Percentiles rank a stretch among this genome's conserved stretches.
Evolutionary conservation across 805 yeast genomes (phyloP).

Genomic region (Myxozyma vanderwaltii): DNA sequence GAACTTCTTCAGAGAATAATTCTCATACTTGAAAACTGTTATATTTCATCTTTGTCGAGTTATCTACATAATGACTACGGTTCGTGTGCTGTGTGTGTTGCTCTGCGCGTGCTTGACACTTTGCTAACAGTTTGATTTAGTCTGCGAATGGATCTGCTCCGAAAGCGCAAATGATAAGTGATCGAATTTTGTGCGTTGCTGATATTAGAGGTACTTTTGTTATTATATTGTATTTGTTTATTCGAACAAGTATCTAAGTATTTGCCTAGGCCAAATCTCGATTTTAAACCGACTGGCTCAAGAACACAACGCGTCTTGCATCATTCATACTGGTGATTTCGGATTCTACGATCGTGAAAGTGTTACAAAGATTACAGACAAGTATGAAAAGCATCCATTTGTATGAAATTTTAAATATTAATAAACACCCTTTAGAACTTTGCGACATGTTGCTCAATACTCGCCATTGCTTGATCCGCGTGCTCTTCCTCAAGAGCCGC

Average conservation of each 20-base stretch:
- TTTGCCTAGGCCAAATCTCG: constrained; percentile 47
- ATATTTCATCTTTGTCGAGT: no score
- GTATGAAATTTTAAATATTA: neutral
- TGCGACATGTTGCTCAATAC: constrained; percentile 66
- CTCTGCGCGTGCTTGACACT: no score
- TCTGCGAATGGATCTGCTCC: constrained; percentile 25
- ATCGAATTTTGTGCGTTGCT: constrained; percentile 31
- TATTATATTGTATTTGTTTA: neutral
- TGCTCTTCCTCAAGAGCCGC: constrained; percentile 54
- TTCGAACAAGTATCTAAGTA: neutral
- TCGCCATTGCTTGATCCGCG: constrained; percentile 58
- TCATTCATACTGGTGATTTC: constrained; percentile 76
- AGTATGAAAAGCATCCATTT: constrained; percentile 47
- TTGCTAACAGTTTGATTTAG: no score
- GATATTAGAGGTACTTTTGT: constrained; percentile 25
- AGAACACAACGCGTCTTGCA: constrained; percentile 51
- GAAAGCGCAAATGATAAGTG: constrained; percentile 12
- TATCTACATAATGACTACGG: constrained; percentile 5
- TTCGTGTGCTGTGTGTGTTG: neutral
- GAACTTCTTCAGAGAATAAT: no score
- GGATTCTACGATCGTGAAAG: constrained; percentile 71
- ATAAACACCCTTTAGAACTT: constrained; percentile 29
- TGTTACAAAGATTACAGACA: constrained; percentile 56
- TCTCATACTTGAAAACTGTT: no score
- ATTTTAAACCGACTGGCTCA: constrained; percentile 54